A percentile compares a stretch with the other conserved stretches of the same genome.
Conservation (phyloP, 495 filamentous ascomycete species). For the Penicillium atrosanguineum region DNA sequence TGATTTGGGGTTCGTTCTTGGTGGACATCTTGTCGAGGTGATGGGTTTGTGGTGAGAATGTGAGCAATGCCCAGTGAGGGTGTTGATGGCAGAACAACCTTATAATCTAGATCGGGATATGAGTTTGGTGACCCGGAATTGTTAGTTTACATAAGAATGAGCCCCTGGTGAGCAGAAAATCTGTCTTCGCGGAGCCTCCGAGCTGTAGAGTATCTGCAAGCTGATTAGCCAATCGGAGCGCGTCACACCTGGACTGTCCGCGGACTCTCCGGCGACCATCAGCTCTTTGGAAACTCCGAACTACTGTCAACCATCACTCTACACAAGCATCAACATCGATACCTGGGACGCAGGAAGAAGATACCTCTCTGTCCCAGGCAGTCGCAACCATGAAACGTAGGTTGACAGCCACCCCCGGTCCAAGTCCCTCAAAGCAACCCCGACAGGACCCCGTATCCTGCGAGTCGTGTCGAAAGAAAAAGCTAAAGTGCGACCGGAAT, state of each 20-base stretch:
- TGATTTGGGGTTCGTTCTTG: too few relatives aligned
- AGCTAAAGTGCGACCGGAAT: slow-evolving; percentile 17
- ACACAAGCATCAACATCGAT: too few relatives aligned
- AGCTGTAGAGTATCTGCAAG: background rate
- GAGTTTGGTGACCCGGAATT: too few relatives aligned
- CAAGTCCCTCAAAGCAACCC: slow-evolving; percentile 19
- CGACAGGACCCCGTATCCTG: slow-evolving; percentile 53
- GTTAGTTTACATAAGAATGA: background rate
- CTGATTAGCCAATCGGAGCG: background rate
- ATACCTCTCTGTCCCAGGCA: background rate
- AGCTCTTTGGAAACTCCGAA: background rate
- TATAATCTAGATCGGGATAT: too few relatives aligned
- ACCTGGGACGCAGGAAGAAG: too few relatives aligned
- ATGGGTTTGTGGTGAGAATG: too few relatives aligned
- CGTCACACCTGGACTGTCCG: slow-evolving; percentile 23
- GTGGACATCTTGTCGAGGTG: too few relatives aligned
- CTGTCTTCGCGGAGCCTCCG: background rate
- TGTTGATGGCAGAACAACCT: too few relatives aligned
- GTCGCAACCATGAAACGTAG: slow-evolving; percentile 30
- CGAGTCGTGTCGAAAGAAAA: slow-evolving; percentile 23
- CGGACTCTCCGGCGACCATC: slow-evolving; percentile 20
- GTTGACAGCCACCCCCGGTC: background rate
- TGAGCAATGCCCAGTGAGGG: too few relatives aligned
- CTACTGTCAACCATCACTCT: too few relatives aligned
- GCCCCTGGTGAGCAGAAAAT: background rate